Base-by-base conservation (phyloP, 2,329 filamentous ascomycete species). In the Tolypocladium album region DNA sequence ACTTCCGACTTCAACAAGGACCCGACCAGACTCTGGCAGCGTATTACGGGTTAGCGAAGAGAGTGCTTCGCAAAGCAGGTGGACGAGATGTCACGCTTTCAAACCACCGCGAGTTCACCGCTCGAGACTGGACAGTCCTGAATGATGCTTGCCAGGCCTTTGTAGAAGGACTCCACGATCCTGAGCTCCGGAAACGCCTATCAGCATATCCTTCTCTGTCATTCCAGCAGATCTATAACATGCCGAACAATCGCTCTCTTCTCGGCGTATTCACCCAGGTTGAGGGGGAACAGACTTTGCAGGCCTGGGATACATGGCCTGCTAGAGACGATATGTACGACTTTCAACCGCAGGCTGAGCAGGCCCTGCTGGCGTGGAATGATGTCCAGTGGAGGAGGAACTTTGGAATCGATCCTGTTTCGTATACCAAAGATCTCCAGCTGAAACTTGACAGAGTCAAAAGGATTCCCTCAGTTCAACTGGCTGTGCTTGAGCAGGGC, bases 201-300 rank as follows among this genome's bases (percentile, higher is more conserved):
- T 64, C 72, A 43, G 66, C 63, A 5, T 81, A 78, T 58, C 74
- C 72, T n/a, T 83, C 83, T 2, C 74, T 85, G 8, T 67, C 71
- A 7, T 75, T 76, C 38, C 68, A 68, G 17, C 62, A 69, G 11
- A 57, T 62, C 1, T 59, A 67, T 0, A 66, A 68, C 2, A 58
- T 63, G 2, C 64, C 70, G 7, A 70, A 69, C 57, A 70, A 74
- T 60, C 78, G 81, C 45, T 82, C 82, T 4, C 76, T 87, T 0
- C 70, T 75, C n/a, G 81, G 82, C 0, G 76, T 84, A 2, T 78
- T 74, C 61, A 77, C 73, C 17, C 81, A 86, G 63, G 70, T 78
- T 2, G 84, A 87, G 65, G 84, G 84, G 9, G 84, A 87, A 65
- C 72, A 73, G 24, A 67, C 85, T 27, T 72, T 80, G 1, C 75